Base-by-base conservation (phyloP, 768 basidiomycete genomes). In the Lepiota subincarnata region DNA sequence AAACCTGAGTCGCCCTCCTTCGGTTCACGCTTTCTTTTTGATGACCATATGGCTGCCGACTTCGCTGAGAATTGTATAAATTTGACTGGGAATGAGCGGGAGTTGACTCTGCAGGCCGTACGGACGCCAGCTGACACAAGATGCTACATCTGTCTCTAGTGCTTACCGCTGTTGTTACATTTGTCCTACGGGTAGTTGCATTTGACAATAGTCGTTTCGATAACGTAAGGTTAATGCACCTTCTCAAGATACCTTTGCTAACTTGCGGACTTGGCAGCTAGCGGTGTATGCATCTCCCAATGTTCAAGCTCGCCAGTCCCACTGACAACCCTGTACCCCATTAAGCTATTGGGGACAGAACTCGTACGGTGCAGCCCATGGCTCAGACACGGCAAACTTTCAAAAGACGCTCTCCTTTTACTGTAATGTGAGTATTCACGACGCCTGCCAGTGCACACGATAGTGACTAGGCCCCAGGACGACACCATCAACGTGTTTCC, bases 331-430 rank as follows among this genome's bases (percentile, higher is more conserved):
- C 12, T 39, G 12, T 2, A 24, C 2, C 24, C 5, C 11, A 7
- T 44, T 14, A 62, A 85, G 84, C 28, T 87, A 86, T 63, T 87
- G 83, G 83, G 87, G 86, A 54, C 85, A 89, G 65, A 83, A 87
- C 59, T 86, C 86, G 1, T 85, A 86, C 55, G 86, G 86, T 37
- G 86, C 84, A 8, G 71, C 68, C 4, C 72, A 78, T 56, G 49
- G 63, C 13, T 31, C 31, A 31, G 75, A 85, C 55, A 65, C 72
- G 0, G 74, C 80, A 26, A 74, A 83, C 60, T 85, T 69, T 55
- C 84, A 87, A 70, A 76, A 86, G 62, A 68, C 75, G 0, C 69
- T 88, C 49, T 77, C 79, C 4, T 84, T 74, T 62, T 87, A 87
- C 64, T 87, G 85, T 65, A 75, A 80, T 60, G 83, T 80, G 48